phyloP scores from a whole-genome alignment of 1,284 basidiomycete species.

The Puccinia horiana region DNA sequence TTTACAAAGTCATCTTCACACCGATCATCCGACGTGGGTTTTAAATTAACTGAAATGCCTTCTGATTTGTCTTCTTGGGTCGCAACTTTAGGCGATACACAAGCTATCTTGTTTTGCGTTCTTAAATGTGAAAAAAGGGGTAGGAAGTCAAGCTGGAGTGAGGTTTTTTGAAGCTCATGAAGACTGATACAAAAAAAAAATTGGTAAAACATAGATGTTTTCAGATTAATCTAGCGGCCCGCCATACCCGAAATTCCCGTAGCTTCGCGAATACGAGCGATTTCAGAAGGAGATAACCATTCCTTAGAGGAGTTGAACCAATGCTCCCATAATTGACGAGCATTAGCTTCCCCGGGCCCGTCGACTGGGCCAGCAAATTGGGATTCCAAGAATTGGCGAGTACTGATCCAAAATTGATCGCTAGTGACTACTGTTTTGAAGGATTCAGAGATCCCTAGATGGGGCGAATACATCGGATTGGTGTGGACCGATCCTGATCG shows the following conservation, averaged over 20 bases:
- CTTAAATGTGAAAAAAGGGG: background rate
- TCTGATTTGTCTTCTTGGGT: background rate
- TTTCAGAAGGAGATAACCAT: conserved; percentile 55
- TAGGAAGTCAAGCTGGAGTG: background rate
- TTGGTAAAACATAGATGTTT: background rate
- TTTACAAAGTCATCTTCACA: conserved; percentile 19
- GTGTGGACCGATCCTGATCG: conserved; percentile 50
- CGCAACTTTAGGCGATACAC: background rate
- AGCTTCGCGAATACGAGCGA: conserved; percentile 55
- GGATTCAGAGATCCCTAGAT: conserved; percentile 41
- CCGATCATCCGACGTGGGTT: background rate
- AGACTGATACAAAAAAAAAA: background rate
- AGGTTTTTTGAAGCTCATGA: background rate
- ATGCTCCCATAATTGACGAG: conserved; percentile 54
- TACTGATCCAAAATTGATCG: conserved; percentile 51
- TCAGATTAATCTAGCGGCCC: conserved; percentile 50
- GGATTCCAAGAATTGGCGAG: conserved; percentile 47
- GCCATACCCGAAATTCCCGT: conserved; percentile 56
- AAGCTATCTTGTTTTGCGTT: background rate
- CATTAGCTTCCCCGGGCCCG: conserved; percentile 50
- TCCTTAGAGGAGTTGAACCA: conserved; percentile 54
- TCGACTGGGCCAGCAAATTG: conserved; percentile 49
- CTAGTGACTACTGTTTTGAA: conserved; percentile 50
- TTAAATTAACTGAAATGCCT: background rate
- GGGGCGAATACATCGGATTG: conserved; percentile 49